Evolutionary conservation across 768 basidiomycete species (phyloP).

Genomic region (Suillus decipiens): DNA sequence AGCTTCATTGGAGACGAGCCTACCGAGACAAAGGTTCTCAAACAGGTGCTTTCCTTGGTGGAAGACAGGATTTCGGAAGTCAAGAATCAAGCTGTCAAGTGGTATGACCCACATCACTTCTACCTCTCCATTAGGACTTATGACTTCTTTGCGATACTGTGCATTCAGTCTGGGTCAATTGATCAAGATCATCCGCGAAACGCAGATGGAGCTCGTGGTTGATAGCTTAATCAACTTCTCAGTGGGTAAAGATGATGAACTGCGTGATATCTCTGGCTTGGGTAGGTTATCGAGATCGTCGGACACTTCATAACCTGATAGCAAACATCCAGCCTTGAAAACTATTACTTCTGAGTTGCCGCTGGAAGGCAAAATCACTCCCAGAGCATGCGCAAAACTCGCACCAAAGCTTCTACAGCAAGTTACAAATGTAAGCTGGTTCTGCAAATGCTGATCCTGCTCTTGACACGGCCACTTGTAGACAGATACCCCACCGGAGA

Average conservation of each 20-base stretch:
- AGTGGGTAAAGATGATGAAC: constrained; percentile 84
- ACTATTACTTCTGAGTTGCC: constrained; percentile 93
- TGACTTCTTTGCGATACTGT: not conserved
- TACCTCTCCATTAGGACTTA: constrained; percentile 1
- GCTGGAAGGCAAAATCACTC: constrained; percentile 75
- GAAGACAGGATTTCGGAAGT: constrained; percentile 98
- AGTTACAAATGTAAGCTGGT: constrained; percentile 62
- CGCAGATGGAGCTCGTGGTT: constrained; percentile 82
- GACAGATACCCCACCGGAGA: constrained; percentile 75
- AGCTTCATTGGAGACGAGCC: constrained; percentile 84
- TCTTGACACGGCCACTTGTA: constrained; percentile 27
- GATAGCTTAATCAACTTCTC: constrained; percentile 89
- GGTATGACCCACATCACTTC: constrained; percentile 48
- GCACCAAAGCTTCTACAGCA: constrained; percentile 82
- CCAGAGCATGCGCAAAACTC: constrained; percentile 79
- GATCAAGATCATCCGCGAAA: constrained; percentile 84
- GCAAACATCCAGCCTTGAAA: constrained; percentile 69
- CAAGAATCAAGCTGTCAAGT: constrained; percentile 96
- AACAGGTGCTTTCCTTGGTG: constrained; percentile 81
- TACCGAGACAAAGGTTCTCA: constrained; percentile 82
- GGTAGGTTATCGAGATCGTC: constrained; percentile 46
- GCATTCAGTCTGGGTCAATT: constrained; percentile 76
- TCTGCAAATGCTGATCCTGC: not conserved
- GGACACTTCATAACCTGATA: constrained; percentile 1
- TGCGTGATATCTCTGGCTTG: constrained; percentile 91